A percentile compares a stretch with the other conserved stretches of the same genome.
These are phyloP conservation scores for Sarcodon aspratus DNA, from an alignment of 768 basidiomycete species.

Conservation along the genomic window DNA sequence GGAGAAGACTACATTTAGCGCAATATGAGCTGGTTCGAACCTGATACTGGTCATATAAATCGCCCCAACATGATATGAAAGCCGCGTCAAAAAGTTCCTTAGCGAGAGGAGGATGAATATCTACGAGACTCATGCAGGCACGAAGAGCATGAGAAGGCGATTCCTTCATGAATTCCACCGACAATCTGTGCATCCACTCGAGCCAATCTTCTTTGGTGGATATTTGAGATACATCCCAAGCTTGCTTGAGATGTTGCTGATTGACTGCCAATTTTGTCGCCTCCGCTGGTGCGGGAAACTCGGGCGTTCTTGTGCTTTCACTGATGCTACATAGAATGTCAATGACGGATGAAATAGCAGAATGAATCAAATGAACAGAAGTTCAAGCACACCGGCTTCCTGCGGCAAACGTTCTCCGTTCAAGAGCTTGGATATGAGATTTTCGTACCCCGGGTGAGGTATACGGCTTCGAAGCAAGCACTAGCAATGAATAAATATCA, in stretches of 20 bases:
- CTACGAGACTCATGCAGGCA: slow-evolving; percentile 90
- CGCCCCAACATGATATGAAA: slow-evolving; percentile 95
- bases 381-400: slow-evolving; percentile 65
- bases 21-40: slow-evolving; percentile 27
- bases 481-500: slow-evolving; percentile 25
- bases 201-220: slow-evolving; percentile 81
- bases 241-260: slow-evolving; percentile 93
- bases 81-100: slow-evolving; percentile 97
- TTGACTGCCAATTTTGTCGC: slow-evolving; percentile 87
- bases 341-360: slow-evolving; percentile 1
- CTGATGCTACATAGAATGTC: slow-evolving; percentile 25
- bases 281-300: slow-evolving; percentile 71
- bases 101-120: slow-evolving; percentile 82
- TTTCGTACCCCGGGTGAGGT: slow-evolving; percentile 76
- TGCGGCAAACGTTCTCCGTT: slow-evolving; percentile 89
- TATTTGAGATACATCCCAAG: slow-evolving; percentile 83
- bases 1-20: background rate
- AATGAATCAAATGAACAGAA: slow-evolving; percentile 5
- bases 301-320: slow-evolving; percentile 51
- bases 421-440: slow-evolving; percentile 76
- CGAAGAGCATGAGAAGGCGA: slow-evolving; percentile 97
- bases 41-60: slow-evolving; percentile 94
- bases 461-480: slow-evolving; percentile 68
- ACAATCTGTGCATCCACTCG: slow-evolving; percentile 89
- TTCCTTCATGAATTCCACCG: slow-evolving; percentile 95